Base-by-base conservation (phyloP, 208 protist genomes). In the Trypanosoma boissoni region DNA sequence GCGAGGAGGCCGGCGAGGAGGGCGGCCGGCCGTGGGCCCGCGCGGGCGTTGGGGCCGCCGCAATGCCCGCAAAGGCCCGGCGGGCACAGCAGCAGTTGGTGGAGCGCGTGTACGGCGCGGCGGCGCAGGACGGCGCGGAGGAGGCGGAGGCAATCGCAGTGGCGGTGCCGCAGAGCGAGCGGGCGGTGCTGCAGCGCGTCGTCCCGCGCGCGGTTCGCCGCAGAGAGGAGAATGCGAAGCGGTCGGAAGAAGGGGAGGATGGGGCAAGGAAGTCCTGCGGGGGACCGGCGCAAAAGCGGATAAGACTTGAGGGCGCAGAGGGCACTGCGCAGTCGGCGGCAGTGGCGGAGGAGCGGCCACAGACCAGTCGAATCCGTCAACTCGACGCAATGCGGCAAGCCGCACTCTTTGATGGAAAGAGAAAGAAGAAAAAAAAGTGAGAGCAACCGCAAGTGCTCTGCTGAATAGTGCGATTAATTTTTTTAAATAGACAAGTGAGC, bases 51-150 rank as follows among this genome's bases (percentile, higher is more conserved):
- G 86, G 82, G 16, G 86, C 82, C 0, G 53, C 29, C 12, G 21
- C 46, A 14, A 64, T 88, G 20, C 68, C 70, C 16, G 68, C 58
- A 1, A 81, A 81, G 54, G 86, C 87, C 26, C 72, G 78, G 36
- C 70, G 71, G 3, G 51, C 53, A 23, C 86, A 92, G 68, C 82
- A 84, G 57, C 63, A 76, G 57, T 66, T 73, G 61, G 74, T 72
- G 24, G 76, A 85, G 62, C 64, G 68, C 31, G 76, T 89, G 41
- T 92, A 92, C 58, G 81, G 81, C 43, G 42, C 59, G 31, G 49
- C 55, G 23, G 31, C 32, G 1, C 43, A 73, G 2, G 44, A 48
- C 21, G 44, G 46, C 39, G 18, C 27, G 50, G 2, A 21, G 31
- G 21, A 6, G 55, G 43, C 34, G 44, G 21, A 58, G 21, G 14